Base-by-base conservation (phyloP, 1,284 basidiomycete genomes). In the Omphalotus olearius region DNA sequence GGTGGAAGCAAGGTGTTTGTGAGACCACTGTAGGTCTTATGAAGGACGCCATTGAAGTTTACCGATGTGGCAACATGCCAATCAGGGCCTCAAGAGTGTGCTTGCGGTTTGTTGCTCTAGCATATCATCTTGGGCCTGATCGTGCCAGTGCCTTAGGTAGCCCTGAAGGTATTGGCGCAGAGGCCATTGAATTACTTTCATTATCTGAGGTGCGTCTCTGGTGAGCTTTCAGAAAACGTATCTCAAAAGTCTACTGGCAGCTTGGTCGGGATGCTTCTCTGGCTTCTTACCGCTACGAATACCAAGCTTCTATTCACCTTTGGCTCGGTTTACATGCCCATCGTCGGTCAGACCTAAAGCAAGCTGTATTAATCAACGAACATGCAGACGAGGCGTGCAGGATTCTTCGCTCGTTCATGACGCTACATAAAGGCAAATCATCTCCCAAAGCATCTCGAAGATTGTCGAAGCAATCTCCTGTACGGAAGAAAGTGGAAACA, bases 261-360 rank as follows among this genome's bases (percentile, higher is more conserved):
- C 30, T 72, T 1, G 72, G 68, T 0, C 59, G 68, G 14, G 80
- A 83, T 57, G 47, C 46, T 0, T 60, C 57, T 0, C 64, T 82
- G 5, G 61, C 64, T 3, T 60, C 55, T 5, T 76, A 75, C 52
- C 60, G 68, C 33, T 57, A 64, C 1, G 79, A 83, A 59, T 79
- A 83, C 54, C 71, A 66, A 28, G 72, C 78, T 1, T 65, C 72
- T 1, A 66, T 71, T 1, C 75, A 83, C 57, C 69, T 88, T n/a
- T 88, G 84, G 84, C 63, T 78, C 37, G 79, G 80, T 0, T 64
- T 89, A 11, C 82, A 85, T 58, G 74, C 76, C 1, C 86, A 89
- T 63, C 74, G 78, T 16, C 69, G 66, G 10, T 69, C 64, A 3
- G 73, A 75, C 54, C 48, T 62, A 1, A 60, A 69, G 11, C 76